A percentile compares a stretch with the other conserved stretches of the same genome.
phyloP scores from a whole-genome alignment of 2,329 filamentous ascomycete genomes.

The Trichoderma breve region DNA sequence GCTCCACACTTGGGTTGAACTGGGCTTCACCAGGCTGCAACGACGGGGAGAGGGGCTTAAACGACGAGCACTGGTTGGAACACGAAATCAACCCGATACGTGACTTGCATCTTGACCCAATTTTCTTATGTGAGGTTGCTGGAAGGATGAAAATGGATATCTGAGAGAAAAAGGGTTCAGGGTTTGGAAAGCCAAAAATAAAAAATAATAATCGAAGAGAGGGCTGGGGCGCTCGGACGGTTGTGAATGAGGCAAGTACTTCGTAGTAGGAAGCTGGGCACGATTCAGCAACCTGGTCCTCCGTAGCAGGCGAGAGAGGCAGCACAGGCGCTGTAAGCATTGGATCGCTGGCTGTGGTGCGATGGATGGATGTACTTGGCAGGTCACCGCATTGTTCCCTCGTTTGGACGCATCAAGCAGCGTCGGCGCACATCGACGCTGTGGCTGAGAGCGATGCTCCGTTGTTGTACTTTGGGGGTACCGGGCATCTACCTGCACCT shows the following conservation, averaged over 20 bases:
- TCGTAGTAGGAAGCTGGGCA: background rate
- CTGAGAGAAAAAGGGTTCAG: background rate
- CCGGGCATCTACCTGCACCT: background rate
- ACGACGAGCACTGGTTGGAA: constrained; percentile 14
- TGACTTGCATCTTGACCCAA: constrained; percentile 5
- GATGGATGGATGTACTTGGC: background rate
- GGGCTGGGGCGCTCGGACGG: background rate
- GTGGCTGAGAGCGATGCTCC: background rate
- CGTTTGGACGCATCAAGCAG: background rate
- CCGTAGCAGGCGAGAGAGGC: background rate
- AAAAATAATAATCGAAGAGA: background rate
- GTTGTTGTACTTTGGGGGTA: background rate
- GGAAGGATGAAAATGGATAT: background rate
- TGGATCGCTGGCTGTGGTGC: background rate
- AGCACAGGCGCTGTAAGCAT: background rate
- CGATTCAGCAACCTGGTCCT: constrained; percentile 6
- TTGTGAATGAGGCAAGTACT: background rate
- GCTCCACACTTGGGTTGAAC: constrained; percentile 21
- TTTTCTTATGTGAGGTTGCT: background rate
- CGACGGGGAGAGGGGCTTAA: constrained; percentile 12
- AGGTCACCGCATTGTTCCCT: background rate
- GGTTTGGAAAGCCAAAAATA: background rate
- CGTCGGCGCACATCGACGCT: background rate
- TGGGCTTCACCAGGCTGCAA: constrained; percentile 19
- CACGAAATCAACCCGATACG: constrained; percentile 13